phyloP scores from a whole-genome alignment of 2,329 filamentous ascomycete genomes.

The Fusarium sp. region DNA sequence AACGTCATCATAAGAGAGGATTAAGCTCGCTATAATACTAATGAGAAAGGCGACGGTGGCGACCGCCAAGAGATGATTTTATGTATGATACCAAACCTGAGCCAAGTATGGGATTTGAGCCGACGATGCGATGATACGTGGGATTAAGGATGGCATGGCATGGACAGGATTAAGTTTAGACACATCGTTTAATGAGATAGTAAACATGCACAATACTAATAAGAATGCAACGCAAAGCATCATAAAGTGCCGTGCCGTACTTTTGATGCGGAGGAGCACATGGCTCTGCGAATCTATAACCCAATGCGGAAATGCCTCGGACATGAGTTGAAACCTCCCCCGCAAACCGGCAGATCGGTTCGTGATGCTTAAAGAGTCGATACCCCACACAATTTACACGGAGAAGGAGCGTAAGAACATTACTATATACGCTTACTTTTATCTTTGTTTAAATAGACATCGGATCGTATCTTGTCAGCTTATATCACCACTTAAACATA shows the following conservation, averaged over 20 bases:
- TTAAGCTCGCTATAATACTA: conserved; percentile 35
- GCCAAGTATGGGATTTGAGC: conserved; percentile 26
- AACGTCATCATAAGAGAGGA: not conserved
- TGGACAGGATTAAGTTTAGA: conserved; percentile 14
- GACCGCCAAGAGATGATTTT: conserved; percentile 27
- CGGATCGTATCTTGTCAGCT: not conserved
- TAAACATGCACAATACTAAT: conserved; percentile 4
- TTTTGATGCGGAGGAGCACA: conserved; percentile 17
- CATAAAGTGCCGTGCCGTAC: not conserved
- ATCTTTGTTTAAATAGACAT: not conserved
- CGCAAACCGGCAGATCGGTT: conserved; percentile 46
- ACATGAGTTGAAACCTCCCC: conserved; percentile 41
- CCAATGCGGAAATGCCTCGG: conserved; percentile 53
- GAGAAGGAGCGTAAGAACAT: not conserved
- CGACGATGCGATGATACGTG: conserved; percentile 13
- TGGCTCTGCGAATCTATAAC: conserved; percentile 46
- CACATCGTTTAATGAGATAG: conserved; percentile 5
- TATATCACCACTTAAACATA: not conserved
- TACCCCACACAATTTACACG: conserved; percentile 25
- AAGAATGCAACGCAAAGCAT: not conserved
- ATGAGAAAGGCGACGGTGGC: conserved; percentile 26
- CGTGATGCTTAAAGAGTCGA: conserved; percentile 29
- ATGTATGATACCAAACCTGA: conserved; percentile 47
- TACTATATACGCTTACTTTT: not conserved
- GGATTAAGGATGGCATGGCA: not conserved